Conservation (phyloP, 331 rosid genomes). For the Cydonia oblonga region DNA sequence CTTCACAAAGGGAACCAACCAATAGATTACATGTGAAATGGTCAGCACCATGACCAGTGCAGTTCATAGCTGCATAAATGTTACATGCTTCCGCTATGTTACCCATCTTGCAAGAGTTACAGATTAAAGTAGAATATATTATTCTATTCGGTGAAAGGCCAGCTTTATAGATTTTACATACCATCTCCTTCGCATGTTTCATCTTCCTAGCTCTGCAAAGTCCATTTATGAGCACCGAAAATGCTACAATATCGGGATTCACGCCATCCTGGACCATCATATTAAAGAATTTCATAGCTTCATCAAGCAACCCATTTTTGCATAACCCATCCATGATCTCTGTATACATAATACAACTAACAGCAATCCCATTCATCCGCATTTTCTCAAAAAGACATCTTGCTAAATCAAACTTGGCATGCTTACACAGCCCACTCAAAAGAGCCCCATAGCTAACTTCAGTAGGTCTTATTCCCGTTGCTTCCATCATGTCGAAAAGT, state of each 20-base stretch:
- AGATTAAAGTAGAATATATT: slow-evolving; percentile 57
- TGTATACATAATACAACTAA: slow-evolving; percentile 38
- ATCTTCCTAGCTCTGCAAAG: slow-evolving; percentile 47
- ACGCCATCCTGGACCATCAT: slow-evolving; percentile 36
- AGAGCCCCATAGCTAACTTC: slow-evolving; percentile 51
- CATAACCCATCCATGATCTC: slow-evolving; percentile 56
- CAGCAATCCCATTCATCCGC: slow-evolving; percentile 30
- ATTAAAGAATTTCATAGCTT: slow-evolving; percentile 44
- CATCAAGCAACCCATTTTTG: slow-evolving; percentile 50
- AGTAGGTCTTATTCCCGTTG: slow-evolving; percentile 42
- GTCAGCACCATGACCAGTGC: slow-evolving; percentile 30
- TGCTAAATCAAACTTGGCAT: slow-evolving; percentile 39
- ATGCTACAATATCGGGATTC: slow-evolving; percentile 47
- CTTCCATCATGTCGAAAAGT: slow-evolving; percentile 52
- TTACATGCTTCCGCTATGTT: slow-evolving; percentile 46
- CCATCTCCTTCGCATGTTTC: slow-evolving; percentile 46
- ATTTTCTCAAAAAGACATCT: slow-evolving; percentile 39
- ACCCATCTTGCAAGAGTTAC: slow-evolving; percentile 53
- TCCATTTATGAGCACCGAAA: slow-evolving; percentile 66
- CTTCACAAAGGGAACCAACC: slow-evolving; percentile 45
- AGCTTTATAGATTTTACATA: slow-evolving; percentile 52
- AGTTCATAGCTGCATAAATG: slow-evolving; percentile 50
- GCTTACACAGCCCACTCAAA: slow-evolving; percentile 51
- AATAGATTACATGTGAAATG: slow-evolving; percentile 47
- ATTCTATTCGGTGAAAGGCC: slow-evolving; percentile 40